phyloP scores from a whole-genome alignment of 805 yeast species.

The Saccharomyces cerevisiae region DNA sequence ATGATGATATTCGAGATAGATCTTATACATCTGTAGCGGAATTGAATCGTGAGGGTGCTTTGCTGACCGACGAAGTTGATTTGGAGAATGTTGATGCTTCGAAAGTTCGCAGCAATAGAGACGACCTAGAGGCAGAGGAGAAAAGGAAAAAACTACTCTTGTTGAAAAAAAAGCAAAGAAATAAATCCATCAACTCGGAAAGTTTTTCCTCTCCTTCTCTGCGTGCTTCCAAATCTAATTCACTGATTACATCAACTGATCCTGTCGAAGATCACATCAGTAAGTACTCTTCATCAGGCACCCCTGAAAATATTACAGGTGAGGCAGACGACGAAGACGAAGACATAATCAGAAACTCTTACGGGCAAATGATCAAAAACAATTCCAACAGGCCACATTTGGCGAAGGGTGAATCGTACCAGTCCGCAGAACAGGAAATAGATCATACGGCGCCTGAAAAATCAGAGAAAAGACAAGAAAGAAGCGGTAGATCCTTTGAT shows the following conservation, averaged over 20 bases:
- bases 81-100: conserved; percentile 20
- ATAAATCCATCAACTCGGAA: not conserved
- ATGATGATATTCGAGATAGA: conserved; percentile 5
- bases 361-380: conserved; percentile 24
- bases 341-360: conserved; percentile 23
- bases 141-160: conserved; percentile 6
- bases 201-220: conserved; percentile 7
- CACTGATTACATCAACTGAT: conserved; percentile 24
- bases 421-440: conserved; percentile 42
- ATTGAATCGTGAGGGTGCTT: conserved; percentile 30
- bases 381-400: conserved; percentile 45
- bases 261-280: conserved; percentile 18
- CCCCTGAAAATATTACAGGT: not conserved
- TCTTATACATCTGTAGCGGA: conserved; percentile 28
- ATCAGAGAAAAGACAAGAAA: conserved; percentile 8
- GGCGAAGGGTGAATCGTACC: conserved; percentile 73
- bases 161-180: conserved; percentile 4
- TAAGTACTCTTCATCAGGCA: conserved; percentile 5
- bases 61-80: conserved; percentile 29
- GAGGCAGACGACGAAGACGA: conserved; percentile 2
- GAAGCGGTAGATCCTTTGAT: conserved; percentile 16
- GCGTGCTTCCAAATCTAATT: conserved; percentile 10
- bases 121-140: conserved; percentile 4
- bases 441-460: conserved; percentile 21
- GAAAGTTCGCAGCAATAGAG: conserved; percentile 5